Evolutionary conservation across 805 yeast genomes (phyloP).

Genomic region (Zygoascus bituminiphila): DNA sequence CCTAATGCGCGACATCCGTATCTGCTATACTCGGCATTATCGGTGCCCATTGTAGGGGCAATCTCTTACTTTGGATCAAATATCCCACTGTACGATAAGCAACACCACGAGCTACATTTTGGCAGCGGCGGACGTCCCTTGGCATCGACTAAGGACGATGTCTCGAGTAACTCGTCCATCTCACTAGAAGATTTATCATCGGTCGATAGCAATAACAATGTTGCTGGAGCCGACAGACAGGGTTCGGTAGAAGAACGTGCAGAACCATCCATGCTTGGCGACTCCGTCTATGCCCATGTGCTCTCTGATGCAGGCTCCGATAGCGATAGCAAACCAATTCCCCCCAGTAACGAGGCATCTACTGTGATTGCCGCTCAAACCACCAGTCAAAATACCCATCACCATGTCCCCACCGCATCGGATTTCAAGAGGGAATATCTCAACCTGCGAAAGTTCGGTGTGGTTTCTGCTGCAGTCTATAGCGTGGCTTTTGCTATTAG

Average conservation of each 20-base stretch:
- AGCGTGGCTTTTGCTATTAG: conserved; percentile 17
- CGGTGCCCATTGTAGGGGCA: conserved; percentile 20
- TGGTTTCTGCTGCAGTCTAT: conserved; percentile 10
- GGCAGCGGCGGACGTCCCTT: not conserved
- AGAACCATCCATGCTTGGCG: conserved; percentile 13
- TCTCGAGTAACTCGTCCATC: not conserved
- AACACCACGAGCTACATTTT: too few relatives aligned
- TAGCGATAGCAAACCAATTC: not conserved
- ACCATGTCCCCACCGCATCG: not conserved
- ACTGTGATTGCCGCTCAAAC: not conserved
- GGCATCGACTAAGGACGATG: not conserved
- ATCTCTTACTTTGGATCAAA: conserved; percentile 6
- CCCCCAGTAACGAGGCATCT: not conserved
- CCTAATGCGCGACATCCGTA: conserved; percentile 28
- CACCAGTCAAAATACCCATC: not conserved
- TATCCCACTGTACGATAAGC: not conserved
- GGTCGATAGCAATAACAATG: not conserved
- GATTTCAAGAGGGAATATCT: not conserved
- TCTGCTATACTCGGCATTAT: conserved; percentile 27
- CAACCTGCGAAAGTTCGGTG: conserved; percentile 5
- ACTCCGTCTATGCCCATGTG: conserved; percentile 13
- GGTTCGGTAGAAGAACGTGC: conserved; percentile 4
- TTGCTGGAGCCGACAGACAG: not conserved
- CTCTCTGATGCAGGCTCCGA: conserved; percentile 4
- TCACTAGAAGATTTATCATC: not conserved